Evolutionary conservation across 768 basidiomycete genomes (phyloP), one percentile per base, ranked within the genome.

Genomic region (Pilatotrama ljubarskyi): DNA sequence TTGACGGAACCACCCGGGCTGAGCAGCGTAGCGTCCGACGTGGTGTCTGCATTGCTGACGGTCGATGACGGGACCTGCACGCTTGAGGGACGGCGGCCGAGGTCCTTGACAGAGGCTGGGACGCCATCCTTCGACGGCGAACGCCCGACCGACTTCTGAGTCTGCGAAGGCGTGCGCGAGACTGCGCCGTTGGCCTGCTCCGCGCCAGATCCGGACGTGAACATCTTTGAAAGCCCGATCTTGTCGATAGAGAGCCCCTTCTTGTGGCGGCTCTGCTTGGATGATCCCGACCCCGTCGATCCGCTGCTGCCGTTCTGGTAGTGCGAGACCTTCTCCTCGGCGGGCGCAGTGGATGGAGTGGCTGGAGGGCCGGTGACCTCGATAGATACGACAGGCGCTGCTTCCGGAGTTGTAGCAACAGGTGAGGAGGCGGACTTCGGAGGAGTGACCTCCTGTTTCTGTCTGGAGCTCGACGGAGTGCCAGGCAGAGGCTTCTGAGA

Each of bases 231-330:
- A 2, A 93, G 78, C 10, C 87, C 88, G 65, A 93, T 84, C 71
- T 87, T 88, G 77, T 93, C 91, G 64, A 92, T 75, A 3, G 90
- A 91, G 60, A 90, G 75, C 9, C 88, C 89, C 64, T 85, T 85
- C 58, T 80, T 79, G 64, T 87, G 84, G 22, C 86, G 81, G 56
- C 81, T 78, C 37, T 76, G 72, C 52, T 66, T 71, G 17, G 76
- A 76, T 42, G 71, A 70, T 20, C 65, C 67, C 22, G 69, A 64
- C 20, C 62, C 64, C 5, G 66, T 65, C 11, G 66, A 63, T 32
- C 63, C 57, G n/a, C 62, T 65, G 25, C 53, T 59, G 48, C 67
- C 67, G 10, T 63, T 51, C 51, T 59, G 59, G 18, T 55, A 37
- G 29, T 66, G 66, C 10, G 47, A 18, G 15, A 48, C 37, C 54